Evolutionary conservation across 108 stramenopile genomes (phyloP), one percentile per base, ranked within the genome.

Genomic region (Cyclotella kingstonii): DNA sequence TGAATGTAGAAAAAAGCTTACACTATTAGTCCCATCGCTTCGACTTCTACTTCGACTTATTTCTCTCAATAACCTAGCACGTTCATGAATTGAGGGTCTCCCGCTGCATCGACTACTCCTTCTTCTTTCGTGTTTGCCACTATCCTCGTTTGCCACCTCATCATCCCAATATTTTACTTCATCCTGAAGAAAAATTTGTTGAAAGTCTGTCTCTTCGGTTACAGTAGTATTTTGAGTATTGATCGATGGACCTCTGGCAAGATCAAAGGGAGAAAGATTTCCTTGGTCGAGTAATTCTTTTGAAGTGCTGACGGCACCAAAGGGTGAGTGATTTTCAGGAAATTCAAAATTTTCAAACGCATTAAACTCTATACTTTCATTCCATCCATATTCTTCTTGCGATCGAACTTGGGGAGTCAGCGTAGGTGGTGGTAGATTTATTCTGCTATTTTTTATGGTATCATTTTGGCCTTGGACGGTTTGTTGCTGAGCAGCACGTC

Each of bases 21-120:
- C 71, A 15, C 62, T 71, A 31, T 57, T 52, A 9, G 59, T 66
- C 23, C 65, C 60, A 50, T 66, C 65, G 36, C 73, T 74, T 40
- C 73, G 60, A 12, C 62, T 64, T 28, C 72, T 31, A 49, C 65
- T 66, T 26, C 73, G 52, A 61, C 73, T 74, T 54, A 74, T 41
- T 54, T 74, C 73, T 30, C 73, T 60, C 65, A 74, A 49, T 38
- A 46, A 61, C 29, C 52, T 45, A 0, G 65, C 73, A n/a, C 73
- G 57, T 14, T 74, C 73, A 44, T 74, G 65, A 25, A 66, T 53
- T 22, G 55, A 47, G 12, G 56, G 47, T 23, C 65, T 50, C 12
- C 26, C 25, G 28, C n/a, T 27, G 2, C 54, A 22, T 33, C 54
- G 47, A 0, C 40, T 30, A 2, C 29, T 39, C 8, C 21, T 17